These are phyloP conservation scores for Chytriomyces confervae DNA, from an alignment of 192 early-diverging fungal species.

Conservation along the genomic window DNA sequence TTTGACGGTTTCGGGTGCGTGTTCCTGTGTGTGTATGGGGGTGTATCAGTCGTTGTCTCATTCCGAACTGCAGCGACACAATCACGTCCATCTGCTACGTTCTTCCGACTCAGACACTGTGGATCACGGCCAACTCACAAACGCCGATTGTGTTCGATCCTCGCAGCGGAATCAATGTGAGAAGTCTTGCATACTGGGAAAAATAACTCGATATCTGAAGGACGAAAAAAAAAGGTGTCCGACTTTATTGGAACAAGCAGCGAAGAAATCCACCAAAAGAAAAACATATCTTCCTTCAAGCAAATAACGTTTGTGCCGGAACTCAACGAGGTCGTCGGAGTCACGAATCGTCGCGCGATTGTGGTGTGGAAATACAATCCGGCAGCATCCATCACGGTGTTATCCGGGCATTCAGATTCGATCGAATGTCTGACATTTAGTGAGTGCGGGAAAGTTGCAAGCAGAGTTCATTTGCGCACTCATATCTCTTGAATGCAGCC, in stretches of 20 bases:
- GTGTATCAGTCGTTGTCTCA: not conserved
- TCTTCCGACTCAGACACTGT: slow-evolving; percentile 61
- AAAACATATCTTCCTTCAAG: slow-evolving; percentile 48
- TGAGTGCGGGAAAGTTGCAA: slow-evolving; percentile 17
- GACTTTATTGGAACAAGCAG: slow-evolving; percentile 61
- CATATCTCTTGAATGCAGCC: slow-evolving; percentile 36
- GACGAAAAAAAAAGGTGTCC: slow-evolving; percentile 47
- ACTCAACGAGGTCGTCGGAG: slow-evolving; percentile 55
- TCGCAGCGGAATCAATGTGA: slow-evolving; percentile 62
- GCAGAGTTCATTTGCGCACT: not conserved
- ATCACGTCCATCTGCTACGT: slow-evolving; percentile 64
- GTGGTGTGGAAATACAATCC: slow-evolving; percentile 65
- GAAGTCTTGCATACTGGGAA: not conserved
- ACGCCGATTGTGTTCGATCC: slow-evolving; percentile 63
- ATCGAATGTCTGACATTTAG: slow-evolving; percentile 64
- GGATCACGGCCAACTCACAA: slow-evolving; percentile 61
- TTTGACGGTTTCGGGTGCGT: slow-evolving; percentile 57
- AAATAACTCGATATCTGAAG: not conserved
- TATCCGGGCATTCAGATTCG: slow-evolving; percentile 59
- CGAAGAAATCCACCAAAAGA: slow-evolving; percentile 43
- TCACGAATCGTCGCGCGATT: slow-evolving; percentile 51
- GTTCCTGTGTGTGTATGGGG: slow-evolving; percentile 19
- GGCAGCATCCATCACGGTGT: slow-evolving; percentile 53
- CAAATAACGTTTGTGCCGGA: slow-evolving; percentile 59
- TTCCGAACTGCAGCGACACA: slow-evolving; percentile 45